Conservation (phyloP, 2,329 filamentous ascomycete species). For the Aspergillus candidus region DNA sequence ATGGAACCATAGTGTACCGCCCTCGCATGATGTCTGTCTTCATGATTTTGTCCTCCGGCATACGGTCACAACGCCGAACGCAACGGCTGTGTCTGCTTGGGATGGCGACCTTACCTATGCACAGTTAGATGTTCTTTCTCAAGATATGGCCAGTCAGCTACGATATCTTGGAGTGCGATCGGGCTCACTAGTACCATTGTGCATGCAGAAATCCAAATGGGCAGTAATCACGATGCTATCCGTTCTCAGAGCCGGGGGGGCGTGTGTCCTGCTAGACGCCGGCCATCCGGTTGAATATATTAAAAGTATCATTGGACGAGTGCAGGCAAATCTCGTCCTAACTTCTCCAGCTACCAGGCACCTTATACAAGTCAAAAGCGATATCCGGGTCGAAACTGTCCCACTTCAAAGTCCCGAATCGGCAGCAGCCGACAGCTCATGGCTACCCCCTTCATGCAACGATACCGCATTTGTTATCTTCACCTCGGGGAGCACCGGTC, state of each 20-base stretch:
- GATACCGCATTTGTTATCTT: conserved; percentile 46
- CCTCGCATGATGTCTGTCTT: too few species aligned
- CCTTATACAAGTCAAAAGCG: not conserved
- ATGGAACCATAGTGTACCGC: too few species aligned
- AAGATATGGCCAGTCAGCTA: too few species aligned
- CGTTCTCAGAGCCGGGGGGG: not conserved
- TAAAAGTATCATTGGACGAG: not conserved
- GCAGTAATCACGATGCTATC: not conserved
- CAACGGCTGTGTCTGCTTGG: too few species aligned
- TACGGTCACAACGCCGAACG: too few species aligned
- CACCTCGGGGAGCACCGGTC: conserved; percentile 45
- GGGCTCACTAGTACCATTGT: not conserved
- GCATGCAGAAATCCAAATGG: not conserved
- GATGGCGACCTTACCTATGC: too few species aligned
- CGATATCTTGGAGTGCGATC: not conserved
- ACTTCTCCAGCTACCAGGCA: not conserved
- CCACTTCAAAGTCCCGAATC: not conserved
- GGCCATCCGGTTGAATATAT: not conserved
- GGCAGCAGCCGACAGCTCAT: not conserved
- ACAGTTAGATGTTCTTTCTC: too few species aligned
- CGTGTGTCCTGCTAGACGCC: not conserved
- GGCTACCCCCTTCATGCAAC: not conserved
- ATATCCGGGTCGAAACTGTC: not conserved
- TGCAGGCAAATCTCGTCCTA: not conserved
- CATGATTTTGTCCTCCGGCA: too few species aligned